Percentiles rank a stretch among this genome's conserved stretches.
Evolutionary conservation across 768 basidiomycete species (phyloP).

Genomic region (Exsudoporus frostii): DNA sequence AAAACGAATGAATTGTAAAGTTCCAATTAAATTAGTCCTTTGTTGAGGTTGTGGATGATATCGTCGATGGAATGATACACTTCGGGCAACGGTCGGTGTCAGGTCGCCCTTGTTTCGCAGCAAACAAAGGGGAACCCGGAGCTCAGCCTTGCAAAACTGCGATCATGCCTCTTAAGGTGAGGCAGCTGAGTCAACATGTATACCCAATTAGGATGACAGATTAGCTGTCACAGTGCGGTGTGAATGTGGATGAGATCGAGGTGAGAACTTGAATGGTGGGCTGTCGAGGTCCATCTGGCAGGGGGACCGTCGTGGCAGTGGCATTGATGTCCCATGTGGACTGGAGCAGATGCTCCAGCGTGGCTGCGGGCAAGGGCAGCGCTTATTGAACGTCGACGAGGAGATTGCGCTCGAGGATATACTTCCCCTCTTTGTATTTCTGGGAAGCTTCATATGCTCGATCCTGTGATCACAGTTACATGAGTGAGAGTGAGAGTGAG

Average conservation of each 20-base stretch:
- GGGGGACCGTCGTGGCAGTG: constrained; percentile 12
- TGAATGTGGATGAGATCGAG: constrained; percentile 17
- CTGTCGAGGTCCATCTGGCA: constrained; percentile 15
- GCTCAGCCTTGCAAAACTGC: constrained; percentile 1
- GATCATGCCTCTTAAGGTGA: neutral
- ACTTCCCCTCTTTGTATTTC: constrained; percentile 99
- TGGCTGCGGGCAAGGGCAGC: constrained; percentile 7
- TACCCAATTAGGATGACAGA: constrained; percentile 27
- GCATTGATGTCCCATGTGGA: constrained; percentile 10
- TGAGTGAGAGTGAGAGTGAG: neutral
- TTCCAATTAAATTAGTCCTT: constrained; percentile 21
- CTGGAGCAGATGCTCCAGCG: constrained; percentile 2
- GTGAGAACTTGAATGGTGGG: constrained; percentile 11
- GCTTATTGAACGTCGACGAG: constrained; percentile 79
- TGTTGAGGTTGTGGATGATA: constrained; percentile 15
- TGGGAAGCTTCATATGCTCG: constrained; percentile 85
- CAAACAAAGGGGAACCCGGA: neutral
- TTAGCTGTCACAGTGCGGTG: constrained; percentile 19
- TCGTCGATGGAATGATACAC: constrained; percentile 20
- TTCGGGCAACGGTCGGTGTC: constrained; percentile 11
- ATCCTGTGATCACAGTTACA: constrained; percentile 53
- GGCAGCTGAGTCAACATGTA: constrained; percentile 12
- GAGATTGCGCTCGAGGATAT: constrained; percentile 91
- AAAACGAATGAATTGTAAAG: constrained; percentile 3
- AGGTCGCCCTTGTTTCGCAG: constrained; percentile 12